Conservation (phyloP, 371 early-diverging fungal species). For the Chytridium lagenaria region DNA sequence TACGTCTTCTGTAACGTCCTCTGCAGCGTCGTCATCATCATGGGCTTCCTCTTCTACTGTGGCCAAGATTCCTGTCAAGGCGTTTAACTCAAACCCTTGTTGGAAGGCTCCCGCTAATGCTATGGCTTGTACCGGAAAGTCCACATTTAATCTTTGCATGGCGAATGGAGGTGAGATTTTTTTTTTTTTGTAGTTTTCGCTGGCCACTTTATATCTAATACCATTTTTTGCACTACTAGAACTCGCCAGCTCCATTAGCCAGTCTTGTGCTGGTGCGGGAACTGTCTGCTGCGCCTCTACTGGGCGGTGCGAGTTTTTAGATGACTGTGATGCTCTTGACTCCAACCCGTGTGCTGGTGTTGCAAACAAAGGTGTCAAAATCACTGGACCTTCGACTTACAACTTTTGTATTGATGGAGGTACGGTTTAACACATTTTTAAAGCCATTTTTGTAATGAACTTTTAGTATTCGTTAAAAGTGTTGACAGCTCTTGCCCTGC, state of each 20-base stretch:
- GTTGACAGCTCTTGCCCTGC: constrained; percentile 1
- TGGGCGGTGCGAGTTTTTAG: constrained; percentile 29
- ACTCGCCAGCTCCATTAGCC: neutral
- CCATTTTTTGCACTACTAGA: neutral
- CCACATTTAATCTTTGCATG: constrained; percentile 12
- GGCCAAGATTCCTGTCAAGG: neutral
- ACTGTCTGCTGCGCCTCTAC: constrained; percentile 35
- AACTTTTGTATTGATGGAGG: constrained; percentile 18
- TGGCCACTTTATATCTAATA: neutral
- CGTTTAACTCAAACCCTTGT: neutral
- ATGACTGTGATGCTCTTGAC: constrained; percentile 20
- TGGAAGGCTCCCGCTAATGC: neutral
- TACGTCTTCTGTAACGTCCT: neutral
- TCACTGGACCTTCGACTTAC: constrained; percentile 13
- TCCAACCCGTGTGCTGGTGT: constrained; percentile 9
- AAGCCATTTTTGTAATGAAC: neutral
- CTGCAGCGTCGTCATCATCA: neutral
- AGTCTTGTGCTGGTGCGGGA: constrained; percentile 14
- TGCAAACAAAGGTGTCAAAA: neutral
- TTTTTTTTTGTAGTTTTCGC: neutral
- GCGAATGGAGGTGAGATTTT: neutral
- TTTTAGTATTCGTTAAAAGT: constrained; percentile 10
- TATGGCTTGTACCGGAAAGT: constrained; percentile 10
- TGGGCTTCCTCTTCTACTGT: too few species aligned
- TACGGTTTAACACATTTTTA: too few species aligned